Evolutionary conservation across 2,329 filamentous ascomycete genomes (phyloP).

Genomic region (Talaromyces pinophilus): DNA sequence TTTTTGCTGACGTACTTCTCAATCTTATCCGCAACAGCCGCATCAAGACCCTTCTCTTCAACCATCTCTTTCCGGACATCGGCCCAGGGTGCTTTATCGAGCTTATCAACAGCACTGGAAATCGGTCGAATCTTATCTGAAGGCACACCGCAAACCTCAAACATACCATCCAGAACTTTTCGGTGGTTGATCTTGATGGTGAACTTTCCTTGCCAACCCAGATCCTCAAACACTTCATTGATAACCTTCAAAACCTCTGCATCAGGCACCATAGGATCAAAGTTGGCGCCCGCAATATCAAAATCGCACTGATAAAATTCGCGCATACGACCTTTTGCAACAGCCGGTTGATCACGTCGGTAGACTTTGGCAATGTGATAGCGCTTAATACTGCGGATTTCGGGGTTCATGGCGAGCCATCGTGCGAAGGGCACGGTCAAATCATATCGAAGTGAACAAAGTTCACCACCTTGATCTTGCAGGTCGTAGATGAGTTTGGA

Average conservation of each 20-base stretch:
- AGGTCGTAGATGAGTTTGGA: constrained; percentile 90
- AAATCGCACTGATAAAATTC: constrained; percentile 99
- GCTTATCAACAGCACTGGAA: constrained; percentile 90
- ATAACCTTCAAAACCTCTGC: constrained; percentile 84
- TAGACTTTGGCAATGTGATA: constrained; percentile 96
- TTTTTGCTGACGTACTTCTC: constrained; percentile 79
- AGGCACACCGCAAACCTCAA: constrained; percentile 86
- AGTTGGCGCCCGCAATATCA: constrained; percentile 78
- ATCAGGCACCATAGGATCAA: constrained; percentile 89
- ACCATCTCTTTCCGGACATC: constrained; percentile 93
- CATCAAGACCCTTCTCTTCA: constrained; percentile 80
- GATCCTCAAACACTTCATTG: constrained; percentile 78
- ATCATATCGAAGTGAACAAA: constrained; percentile 82
- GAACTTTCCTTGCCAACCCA: constrained; percentile 72
- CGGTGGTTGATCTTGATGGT: constrained; percentile 95
- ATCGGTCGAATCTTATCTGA: constrained; percentile 84
- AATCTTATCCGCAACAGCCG: constrained; percentile 79
- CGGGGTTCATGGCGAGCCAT: constrained; percentile 88
- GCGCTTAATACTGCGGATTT: constrained; percentile 80
- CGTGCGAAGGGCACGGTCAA: constrained; percentile 87
- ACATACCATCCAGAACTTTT: constrained; percentile 89
- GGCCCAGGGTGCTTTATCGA: constrained; percentile 88
- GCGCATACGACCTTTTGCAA: constrained; percentile 88
- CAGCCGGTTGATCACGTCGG: constrained; percentile 76
- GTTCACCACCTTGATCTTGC: constrained; percentile 82